Evolutionary conservation across 169 alveolate species (phyloP), one percentile per base, ranked within the genome.

Genomic region (Plasmodium gaboni): DNA sequence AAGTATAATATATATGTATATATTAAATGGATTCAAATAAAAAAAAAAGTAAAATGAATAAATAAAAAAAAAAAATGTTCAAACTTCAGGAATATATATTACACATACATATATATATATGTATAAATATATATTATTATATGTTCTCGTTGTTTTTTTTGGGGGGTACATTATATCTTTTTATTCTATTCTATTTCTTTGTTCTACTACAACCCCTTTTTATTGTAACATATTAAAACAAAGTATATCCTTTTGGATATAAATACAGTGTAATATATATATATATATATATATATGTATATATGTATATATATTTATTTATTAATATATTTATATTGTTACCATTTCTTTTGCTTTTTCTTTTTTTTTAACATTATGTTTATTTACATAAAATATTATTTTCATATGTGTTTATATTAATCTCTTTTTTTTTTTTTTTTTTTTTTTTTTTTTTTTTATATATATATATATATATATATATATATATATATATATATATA

Each of bases 81-180:
- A 44, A 19, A 26, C 2, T 72, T 1, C 17, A 28, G 59, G 53
- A 12, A 64, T 68, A 68, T 53, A 65, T 61, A 74, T 28, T 46
- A 28, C 63, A 15, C 48, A 60, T 42, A 42, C 15, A 22, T 26
- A 73, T 59, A 74, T 74, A 61, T 72, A 72, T 10, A 50, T 71
- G 61, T 32, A 38, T 8, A 71, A 17, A 42, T 51, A 26, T 71
- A 55, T 61, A 19, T 42, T 38, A 17, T 7, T 68, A 17, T 24
- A 13, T 46, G 32, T 38, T 13, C 7, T 15, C 2, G 9, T n/a
- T 15, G 53, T 28, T 59, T 15, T 59, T 8, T 59, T 15, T 2
- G 17, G 60, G 60, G 60, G 2, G 8, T 15, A 8, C 8, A 13
- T 59, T 22, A 9, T 38, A 3, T 64, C 4, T 28, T 38, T 69